Base-by-base conservation (phyloP, 2,329 filamentous ascomycete species). In the Nigrospora sphaerica region DNA sequence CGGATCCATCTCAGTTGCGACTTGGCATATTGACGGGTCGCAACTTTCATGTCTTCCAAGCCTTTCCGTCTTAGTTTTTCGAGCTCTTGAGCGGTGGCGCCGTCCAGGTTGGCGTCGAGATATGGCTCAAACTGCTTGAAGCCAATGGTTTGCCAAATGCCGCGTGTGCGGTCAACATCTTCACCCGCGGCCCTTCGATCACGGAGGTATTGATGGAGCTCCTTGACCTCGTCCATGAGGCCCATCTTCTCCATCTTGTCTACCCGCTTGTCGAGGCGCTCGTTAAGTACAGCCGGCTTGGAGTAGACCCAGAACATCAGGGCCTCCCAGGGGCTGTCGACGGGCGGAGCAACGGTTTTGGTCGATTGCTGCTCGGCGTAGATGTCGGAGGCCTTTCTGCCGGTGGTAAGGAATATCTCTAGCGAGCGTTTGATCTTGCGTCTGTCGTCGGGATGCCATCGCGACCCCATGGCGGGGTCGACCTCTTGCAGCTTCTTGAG, bases 61-160 rank as follows among this genome's bases (percentile, higher is more conserved):
- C 81, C 84, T 1, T 73, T 61, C 1, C 61, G 55, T 53, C 78
- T 82, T 13, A 90, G 62, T 16, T 70, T 70, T 17, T 77, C 72
- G 1, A 86, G 65, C 4, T 77, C 70, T 49, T 57, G 44, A 36
- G 52, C 42, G 28, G 56, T 50, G 45, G 52, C 46, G 9, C 54
- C 56, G 47, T 63, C 50, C 53, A 66, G 56, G 13, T 71, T 49
- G 1, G 77, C 75, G 2, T 68, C 57, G 19, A 91, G 68, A 58
- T 90, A 95, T 0, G 80, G 74, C 47, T 86, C 77, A 60, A 97
- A 86, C 60, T 98, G 89, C 62, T 95, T 96, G 67, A 90, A 96
- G 1, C 93, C 93, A 51, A 98, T 98, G 1, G 91, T 93, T 45
- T 95, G 86, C 90, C 92, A 98, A 38, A 98, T 95, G 0, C 93